These are phyloP conservation scores for Ogataea pilisensis DNA, from an alignment of 805 yeast species.

Conservation along the genomic window DNA sequence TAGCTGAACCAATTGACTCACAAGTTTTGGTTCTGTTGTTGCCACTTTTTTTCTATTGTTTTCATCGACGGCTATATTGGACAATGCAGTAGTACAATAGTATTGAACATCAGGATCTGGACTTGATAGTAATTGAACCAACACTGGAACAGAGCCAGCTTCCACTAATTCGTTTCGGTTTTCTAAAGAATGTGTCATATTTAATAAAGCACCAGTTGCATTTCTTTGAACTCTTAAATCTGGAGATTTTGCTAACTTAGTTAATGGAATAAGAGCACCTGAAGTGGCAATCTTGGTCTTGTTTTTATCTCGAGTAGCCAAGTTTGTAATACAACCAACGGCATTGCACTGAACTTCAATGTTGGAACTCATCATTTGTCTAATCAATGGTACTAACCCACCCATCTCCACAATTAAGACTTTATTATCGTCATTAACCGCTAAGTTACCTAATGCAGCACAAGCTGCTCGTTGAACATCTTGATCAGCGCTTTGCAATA, in stretches of 20 bases:
- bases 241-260: slow-evolving; percentile 88
- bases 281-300: slow-evolving; percentile 93
- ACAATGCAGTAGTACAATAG: slow-evolving; percentile 95
- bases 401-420: slow-evolving; percentile 96
- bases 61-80: slow-evolving; percentile 97
- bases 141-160: slow-evolving; percentile 97
- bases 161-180: slow-evolving; percentile 94
- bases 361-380: slow-evolving; percentile 96
- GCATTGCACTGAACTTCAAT: slow-evolving; percentile 99
- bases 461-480: slow-evolving; percentile 99
- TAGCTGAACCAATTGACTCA: slow-evolving; percentile 76
- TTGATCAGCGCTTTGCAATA: slow-evolving; percentile 81
- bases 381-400: slow-evolving; percentile 90
- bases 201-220: slow-evolving; percentile 95
- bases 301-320: slow-evolving; percentile 97
- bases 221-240: slow-evolving; percentile 97
- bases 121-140: slow-evolving; percentile 79
- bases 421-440: slow-evolving; percentile 94
- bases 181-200: slow-evolving; percentile 97
- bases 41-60: slow-evolving; percentile 82
- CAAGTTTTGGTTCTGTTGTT: slow-evolving; percentile 89
- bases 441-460: slow-evolving; percentile 97
- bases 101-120: slow-evolving; percentile 96
- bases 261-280: slow-evolving; percentile 92
- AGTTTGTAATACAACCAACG: slow-evolving; percentile 96